These are phyloP conservation scores for Seiridium cupressi DNA, from an alignment of 2,329 filamentous ascomycete genomes.

Conservation along the genomic window DNA sequence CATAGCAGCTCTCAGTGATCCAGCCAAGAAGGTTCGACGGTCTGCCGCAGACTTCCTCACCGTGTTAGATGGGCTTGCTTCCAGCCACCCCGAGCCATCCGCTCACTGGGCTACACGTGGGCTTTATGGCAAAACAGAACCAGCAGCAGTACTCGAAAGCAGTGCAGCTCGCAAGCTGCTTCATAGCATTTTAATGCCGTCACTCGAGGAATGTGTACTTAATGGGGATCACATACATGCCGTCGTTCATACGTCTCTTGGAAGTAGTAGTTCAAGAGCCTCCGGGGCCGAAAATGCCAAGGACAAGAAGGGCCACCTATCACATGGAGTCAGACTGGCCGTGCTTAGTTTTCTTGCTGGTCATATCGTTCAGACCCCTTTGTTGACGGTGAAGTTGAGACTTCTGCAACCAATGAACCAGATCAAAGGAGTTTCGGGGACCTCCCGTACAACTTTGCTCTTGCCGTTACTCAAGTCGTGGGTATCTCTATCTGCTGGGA, in stretches of 20 bases:
- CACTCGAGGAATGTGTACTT: constrained; percentile 81
- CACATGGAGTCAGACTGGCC: constrained; percentile 60
- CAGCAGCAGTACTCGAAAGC: constrained; percentile 56
- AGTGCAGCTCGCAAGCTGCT: constrained; percentile 62
- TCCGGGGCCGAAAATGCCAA: constrained; percentile 26
- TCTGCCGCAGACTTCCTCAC: constrained; percentile 69
- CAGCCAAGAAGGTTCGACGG: constrained; percentile 72
- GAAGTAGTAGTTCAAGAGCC: constrained; percentile 43
- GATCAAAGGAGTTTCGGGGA: constrained; percentile 68
- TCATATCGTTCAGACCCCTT: constrained; percentile 68
- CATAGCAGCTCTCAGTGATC: constrained; percentile 71
- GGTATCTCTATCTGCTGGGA: constrained; percentile 52
- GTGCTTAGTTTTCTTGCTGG: constrained; percentile 72
- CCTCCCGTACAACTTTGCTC: constrained; percentile 70
- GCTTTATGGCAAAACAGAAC: constrained; percentile 61
- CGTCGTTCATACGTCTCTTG: constrained; percentile 59
- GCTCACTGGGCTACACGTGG: constrained; percentile 59
- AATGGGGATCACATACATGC: constrained; percentile 70
- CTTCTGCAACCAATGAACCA: constrained; percentile 72
- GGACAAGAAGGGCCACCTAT: constrained; percentile 54
- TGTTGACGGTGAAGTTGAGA: constrained; percentile 66
- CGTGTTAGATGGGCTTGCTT: constrained; percentile 52
- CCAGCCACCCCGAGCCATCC: constrained; percentile 33
- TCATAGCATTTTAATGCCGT: constrained; percentile 66
- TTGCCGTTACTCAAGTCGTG: constrained; percentile 73